Percentiles rank a stretch among this genome's conserved stretches.
phyloP scores from a whole-genome alignment of 73 alveolate genomes.

The Effrenium voratum region DNA sequence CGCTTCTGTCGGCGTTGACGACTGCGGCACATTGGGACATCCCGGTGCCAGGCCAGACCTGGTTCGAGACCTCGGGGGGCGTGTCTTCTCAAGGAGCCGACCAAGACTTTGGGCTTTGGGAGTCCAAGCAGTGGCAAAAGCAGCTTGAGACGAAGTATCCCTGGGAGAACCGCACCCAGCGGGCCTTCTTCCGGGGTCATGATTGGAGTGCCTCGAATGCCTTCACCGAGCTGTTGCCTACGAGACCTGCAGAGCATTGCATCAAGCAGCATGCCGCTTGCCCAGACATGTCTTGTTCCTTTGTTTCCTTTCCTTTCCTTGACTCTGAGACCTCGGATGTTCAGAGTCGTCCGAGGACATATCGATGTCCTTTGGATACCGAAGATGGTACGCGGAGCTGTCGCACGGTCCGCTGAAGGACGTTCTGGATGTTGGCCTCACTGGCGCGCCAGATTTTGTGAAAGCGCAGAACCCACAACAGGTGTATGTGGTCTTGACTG shows the following conservation, averaged over 20 bases:
- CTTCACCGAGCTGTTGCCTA: slow-evolving; percentile 46
- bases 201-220: slow-evolving; percentile 72
- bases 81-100: slow-evolving; percentile 15
- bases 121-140: slow-evolving; percentile 31
- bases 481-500: slow-evolving; percentile 14
- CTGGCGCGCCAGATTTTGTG: slow-evolving; percentile 78
- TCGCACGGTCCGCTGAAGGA: background rate
- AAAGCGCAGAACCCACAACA: slow-evolving; percentile 23
- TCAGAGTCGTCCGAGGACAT: background rate
- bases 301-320: background rate
- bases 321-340: background rate
- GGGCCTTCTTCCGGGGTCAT: slow-evolving; percentile 90
- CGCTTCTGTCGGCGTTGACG: slow-evolving; percentile 30
- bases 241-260: slow-evolving; percentile 30
- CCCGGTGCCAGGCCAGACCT: slow-evolving; percentile 86
- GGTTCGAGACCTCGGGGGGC: slow-evolving; percentile 79
- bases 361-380: slow-evolving; percentile 48
- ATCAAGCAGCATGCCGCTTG: background rate
- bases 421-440: slow-evolving; percentile 63
- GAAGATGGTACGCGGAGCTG: slow-evolving; percentile 72
- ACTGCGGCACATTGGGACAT: slow-evolving; percentile 80
- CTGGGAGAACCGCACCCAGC: slow-evolving; percentile 41
- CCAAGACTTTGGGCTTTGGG: slow-evolving; percentile 80
- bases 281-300: background rate
- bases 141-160: slow-evolving; percentile 45